Conservation (phyloP, 2,329 filamentous ascomycete species). For the Ophiocordyceps sinensis region DNA sequence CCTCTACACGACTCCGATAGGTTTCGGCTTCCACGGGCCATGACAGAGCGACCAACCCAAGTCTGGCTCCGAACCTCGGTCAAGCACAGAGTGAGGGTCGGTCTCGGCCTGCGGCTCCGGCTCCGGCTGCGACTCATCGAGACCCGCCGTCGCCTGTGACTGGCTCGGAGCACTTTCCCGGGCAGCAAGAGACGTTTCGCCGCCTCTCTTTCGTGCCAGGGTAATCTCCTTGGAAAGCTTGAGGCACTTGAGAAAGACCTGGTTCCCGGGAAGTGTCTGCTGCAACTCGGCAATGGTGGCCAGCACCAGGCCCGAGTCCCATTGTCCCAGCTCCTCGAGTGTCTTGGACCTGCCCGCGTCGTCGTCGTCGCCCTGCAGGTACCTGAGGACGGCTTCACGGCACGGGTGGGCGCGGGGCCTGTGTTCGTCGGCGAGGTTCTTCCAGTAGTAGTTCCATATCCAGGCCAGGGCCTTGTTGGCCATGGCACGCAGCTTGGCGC, state of each 20-base stretch:
- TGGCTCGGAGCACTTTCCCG: background rate
- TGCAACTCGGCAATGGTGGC: slow-evolving; percentile 23
- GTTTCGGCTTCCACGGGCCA: slow-evolving; percentile 40
- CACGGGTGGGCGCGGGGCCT: slow-evolving; percentile 8
- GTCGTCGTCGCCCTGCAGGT: slow-evolving; percentile 19
- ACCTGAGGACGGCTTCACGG: slow-evolving; percentile 21
- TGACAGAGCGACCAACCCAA: slow-evolving; percentile 33
- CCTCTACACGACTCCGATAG: slow-evolving; percentile 37
- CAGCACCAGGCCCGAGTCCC: slow-evolving; percentile 22
- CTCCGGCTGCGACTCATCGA: too few relatives aligned
- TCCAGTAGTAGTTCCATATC: slow-evolving; percentile 89
- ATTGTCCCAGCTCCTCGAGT: slow-evolving; percentile 17
- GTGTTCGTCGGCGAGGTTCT: slow-evolving; percentile 22
- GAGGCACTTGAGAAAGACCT: slow-evolving; percentile 27
- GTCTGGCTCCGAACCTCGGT: slow-evolving; percentile 5
- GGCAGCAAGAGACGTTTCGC: background rate
- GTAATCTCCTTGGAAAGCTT: slow-evolving; percentile 28
- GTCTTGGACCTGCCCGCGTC: slow-evolving; percentile 10
- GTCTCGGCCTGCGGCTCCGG: too few relatives aligned
- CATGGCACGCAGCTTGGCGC: slow-evolving; percentile 57
- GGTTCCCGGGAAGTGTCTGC: slow-evolving; percentile 24
- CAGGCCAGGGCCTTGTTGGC: slow-evolving; percentile 59
- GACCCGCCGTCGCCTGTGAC: too few relatives aligned
- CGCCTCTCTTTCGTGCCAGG: slow-evolving; percentile 7
- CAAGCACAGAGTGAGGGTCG: background rate